Evolutionary conservation across 2,329 filamentous ascomycete species (phyloP), one percentile per base, ranked within the genome.

Genomic region (Colletotrichum filicis): DNA sequence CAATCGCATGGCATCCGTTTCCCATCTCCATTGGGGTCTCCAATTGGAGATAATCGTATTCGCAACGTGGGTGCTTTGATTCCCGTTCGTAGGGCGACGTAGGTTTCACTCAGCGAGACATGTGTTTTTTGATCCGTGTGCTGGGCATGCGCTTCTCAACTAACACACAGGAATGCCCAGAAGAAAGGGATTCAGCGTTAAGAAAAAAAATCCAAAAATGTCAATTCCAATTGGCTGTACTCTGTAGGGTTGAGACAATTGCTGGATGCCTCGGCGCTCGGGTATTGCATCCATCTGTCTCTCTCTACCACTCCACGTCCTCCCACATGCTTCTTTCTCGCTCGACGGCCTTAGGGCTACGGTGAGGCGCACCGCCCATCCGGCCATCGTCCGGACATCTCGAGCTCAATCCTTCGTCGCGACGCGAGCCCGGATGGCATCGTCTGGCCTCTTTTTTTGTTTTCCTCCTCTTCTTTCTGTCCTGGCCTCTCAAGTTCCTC

Each of bases 51-150:
- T 28, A 11, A 49, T 7, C 42, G 42, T 49, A 22, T 49, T 49
- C 19, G 42, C 42, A n/a, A 49, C 42, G 12, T 16, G 26, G 26
- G 24, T 9, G 16, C 22, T 61, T 49, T 61, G 24, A 42, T 61
- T 52, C n/a, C 30, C 61, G 30, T 24, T 30, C 8, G 12, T 16
- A 46, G 30, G 61, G 19, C 28, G 26, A 49, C 19, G 42, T n/a
- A 19, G 61, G 62, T 64, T 53, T 64, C 62, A 22, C 49, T 16
- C 49, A 42, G 61, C 30, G 22, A 64, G 49, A 64, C 30, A 56
- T 37, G 16, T 24, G 19, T 35, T 63, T 16, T 52, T 52, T 30
- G 9, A 16, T 42, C 16, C 5, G 30, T 7, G 28, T 19, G 30
- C 16, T 5, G 28, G 19, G 42, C 42, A 49, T n/a, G 42, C 42